Conservation (phyloP, 441 rosid genomes). For the Pelargonium exstipulatum region DNA sequence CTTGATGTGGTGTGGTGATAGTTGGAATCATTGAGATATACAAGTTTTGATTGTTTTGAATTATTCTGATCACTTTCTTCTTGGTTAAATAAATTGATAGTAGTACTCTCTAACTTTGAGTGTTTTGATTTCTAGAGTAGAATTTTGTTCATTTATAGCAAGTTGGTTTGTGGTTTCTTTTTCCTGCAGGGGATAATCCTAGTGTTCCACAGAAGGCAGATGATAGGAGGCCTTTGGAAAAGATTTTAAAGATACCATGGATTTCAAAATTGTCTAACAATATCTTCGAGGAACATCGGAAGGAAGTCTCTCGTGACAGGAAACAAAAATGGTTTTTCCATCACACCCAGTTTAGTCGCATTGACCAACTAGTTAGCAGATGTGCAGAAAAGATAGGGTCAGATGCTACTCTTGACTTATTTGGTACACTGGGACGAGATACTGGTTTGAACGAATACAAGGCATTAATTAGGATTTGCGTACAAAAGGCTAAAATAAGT, state of each 20-base stretch:
- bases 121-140: not conserved
- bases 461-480: slow-evolving; percentile 39
- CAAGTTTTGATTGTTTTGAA: not conserved
- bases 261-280: slow-evolving; percentile 19
- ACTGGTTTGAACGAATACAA: slow-evolving; percentile 57
- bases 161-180: not conserved
- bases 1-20: not conserved
- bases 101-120: not conserved
- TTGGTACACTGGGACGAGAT: slow-evolving; percentile 59
- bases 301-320: slow-evolving; percentile 52
- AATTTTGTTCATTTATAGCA: slow-evolving; percentile 4
- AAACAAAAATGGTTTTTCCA: slow-evolving; percentile 49
- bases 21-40: not conserved
- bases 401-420: slow-evolving; percentile 36
- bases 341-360: slow-evolving; percentile 28
- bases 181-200: slow-evolving; percentile 23
- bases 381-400: slow-evolving; percentile 53
- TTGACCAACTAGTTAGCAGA: slow-evolving; percentile 29
- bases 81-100: not conserved
- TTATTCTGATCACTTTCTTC: not conserved
- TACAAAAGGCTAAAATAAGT: slow-evolving; percentile 44
- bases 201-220: slow-evolving; percentile 7
- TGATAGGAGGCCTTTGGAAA: slow-evolving; percentile 15
- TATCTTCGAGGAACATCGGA: slow-evolving; percentile 26
- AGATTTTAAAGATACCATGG: slow-evolving; percentile 39